Base-by-base conservation (phyloP, 257 asterid species). In the Capsicum chinense region DNA sequence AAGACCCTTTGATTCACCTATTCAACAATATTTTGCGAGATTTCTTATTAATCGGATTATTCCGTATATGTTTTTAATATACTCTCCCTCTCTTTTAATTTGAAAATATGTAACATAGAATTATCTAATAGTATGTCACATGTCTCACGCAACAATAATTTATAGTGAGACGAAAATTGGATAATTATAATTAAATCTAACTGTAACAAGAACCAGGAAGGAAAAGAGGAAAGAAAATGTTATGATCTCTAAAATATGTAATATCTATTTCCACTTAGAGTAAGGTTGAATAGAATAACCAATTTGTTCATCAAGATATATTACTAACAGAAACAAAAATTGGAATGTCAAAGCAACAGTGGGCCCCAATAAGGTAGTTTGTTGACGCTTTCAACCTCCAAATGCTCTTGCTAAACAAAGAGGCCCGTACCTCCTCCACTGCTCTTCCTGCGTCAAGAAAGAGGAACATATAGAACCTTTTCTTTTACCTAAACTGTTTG, bases 301-400 rank as follows among this genome's bases (percentile, higher is more conserved):
- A 93, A 84, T 90, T 95, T 94, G 91, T 95, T 95, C 97, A 93
- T 93, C 91, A 95, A 87, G 83, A 21, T 21, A 95, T 95, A 79
- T 94, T 95, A 85, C 93, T 87, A 82, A 94, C 97, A 83, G 99
- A 92, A 86, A 94, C 98, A 83, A 94, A 87, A 94, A 94, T 83
- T 94, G 93, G 88, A 95, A 95, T 17, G 98, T 87, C 63, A 95
- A 96, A 85, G 99, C 97, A 84, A 90, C 86, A 56, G 97, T 86
- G 16, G 99, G 99, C 56, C 92, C 93, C 92, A 89, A 88, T 48
- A 92, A 86, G 62, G 93, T 87, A 85, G 90, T 94, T 39, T 89
- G 97, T 58, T 91, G 97, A 78, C 97, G 97, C 88, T 92, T 95
- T 79, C 94, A 82, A 66, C 95, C 92, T 76, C 88, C 84, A 81